Evolutionary conservation across 345 rosid species (phyloP).

Genomic region (Mangifera indica): DNA sequence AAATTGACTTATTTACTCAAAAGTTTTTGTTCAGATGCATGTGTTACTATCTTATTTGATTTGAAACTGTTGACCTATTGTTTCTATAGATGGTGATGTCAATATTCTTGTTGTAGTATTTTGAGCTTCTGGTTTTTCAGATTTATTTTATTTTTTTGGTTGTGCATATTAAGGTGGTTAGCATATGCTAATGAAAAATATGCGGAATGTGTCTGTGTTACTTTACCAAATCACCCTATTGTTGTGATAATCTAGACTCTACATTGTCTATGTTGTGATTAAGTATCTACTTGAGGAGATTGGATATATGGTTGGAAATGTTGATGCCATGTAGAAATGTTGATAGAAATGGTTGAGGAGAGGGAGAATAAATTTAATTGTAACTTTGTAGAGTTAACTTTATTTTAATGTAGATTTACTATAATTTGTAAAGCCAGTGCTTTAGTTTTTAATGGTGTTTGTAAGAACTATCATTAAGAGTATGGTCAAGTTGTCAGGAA

Average conservation of each 20-base stretch:
- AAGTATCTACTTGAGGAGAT: conserved; percentile 13
- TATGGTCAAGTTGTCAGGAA: neutral
- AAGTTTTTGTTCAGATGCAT: neutral
- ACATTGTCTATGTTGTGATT: neutral
- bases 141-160: conserved; percentile 12
- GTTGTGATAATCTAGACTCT: conserved; percentile 7
- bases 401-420: neutral
- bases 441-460: neutral
- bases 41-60: conserved; percentile 3
- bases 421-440: neutral
- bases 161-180: conserved; percentile 4
- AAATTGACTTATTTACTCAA: neutral
- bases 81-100: conserved; percentile 6
- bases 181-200: neutral
- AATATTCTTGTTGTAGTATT: conserved; percentile 1
- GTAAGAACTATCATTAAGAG: neutral
- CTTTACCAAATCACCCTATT: neutral
- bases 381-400: neutral
- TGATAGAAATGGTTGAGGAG: neutral
- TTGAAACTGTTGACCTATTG: neutral
- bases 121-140: conserved; percentile 15
- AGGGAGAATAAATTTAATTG: neutral
- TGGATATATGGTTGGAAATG: neutral
- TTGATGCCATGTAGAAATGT: neutral
- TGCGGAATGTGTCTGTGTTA: neutral